Percentiles rank a stretch among this genome's conserved stretches.
phyloP scores from a whole-genome alignment of 2,329 filamentous ascomycete species.

The Cyclaneusma minus region DNA sequence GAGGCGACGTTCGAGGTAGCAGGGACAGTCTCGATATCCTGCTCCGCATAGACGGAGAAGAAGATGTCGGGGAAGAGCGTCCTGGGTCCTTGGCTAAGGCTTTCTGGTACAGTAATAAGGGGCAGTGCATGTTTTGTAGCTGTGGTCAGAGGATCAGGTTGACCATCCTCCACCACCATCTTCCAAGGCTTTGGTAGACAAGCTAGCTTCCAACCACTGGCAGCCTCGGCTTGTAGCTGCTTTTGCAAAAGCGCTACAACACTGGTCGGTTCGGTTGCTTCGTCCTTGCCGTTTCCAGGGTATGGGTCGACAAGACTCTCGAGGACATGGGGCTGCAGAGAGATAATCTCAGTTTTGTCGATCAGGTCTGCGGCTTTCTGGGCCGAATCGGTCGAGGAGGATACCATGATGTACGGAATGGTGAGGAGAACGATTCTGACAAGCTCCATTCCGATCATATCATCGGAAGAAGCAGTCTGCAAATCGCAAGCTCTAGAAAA shows the following conservation, averaged over 20 bases:
- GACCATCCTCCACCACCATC: slow-evolving; percentile 44
- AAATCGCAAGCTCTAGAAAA: slow-evolving; percentile 83
- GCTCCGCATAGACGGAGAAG: slow-evolving; percentile 79
- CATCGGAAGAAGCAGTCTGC: slow-evolving; percentile 83
- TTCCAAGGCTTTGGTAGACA: slow-evolving; percentile 55
- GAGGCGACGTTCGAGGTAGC: slow-evolving; percentile 60
- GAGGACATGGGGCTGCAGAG: slow-evolving; percentile 71
- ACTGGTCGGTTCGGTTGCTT: slow-evolving; percentile 49
- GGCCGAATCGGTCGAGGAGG: slow-evolving; percentile 53
- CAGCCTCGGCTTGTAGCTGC: slow-evolving; percentile 67
- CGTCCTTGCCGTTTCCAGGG: slow-evolving; percentile 44
- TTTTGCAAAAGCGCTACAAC: slow-evolving; percentile 70
- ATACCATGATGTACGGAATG: slow-evolving; percentile 75
- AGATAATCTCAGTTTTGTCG: slow-evolving; percentile 90
- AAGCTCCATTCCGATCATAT: slow-evolving; percentile 74
- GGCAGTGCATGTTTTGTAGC: slow-evolving; percentile 67
- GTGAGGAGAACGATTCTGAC: slow-evolving; percentile 95
- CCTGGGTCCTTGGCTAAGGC: slow-evolving; percentile 57
- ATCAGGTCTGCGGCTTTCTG: slow-evolving; percentile 65
- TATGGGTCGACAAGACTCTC: slow-evolving; percentile 82
- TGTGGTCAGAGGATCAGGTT: slow-evolving; percentile 40
- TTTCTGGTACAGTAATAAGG: slow-evolving; percentile 56
- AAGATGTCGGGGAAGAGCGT: slow-evolving; percentile 85
- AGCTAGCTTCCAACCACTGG: slow-evolving; percentile 57
- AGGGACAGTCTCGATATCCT: slow-evolving; percentile 82